These are phyloP conservation scores for Coelastrella sp. DNA, from an alignment of 139 green algal genomes.

Conservation along the genomic window DNA sequence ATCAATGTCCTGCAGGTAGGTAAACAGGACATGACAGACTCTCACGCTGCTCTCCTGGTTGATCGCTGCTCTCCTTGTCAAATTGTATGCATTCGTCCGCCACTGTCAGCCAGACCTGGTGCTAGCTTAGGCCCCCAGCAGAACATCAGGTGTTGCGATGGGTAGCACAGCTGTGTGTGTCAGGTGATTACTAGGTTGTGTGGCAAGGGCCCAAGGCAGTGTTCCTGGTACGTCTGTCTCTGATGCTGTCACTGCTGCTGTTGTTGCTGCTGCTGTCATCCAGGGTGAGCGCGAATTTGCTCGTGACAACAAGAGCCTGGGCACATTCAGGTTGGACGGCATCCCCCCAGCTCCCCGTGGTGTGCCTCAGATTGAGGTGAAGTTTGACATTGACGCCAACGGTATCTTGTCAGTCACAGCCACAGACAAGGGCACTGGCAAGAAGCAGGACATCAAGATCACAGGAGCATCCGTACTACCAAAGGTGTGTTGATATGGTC, in stretches of 20 bases:
- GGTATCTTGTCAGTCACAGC: constrained; percentile 96
- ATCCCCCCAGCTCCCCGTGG: constrained; percentile 96
- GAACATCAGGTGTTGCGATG: not conserved
- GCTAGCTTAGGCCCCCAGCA: not conserved
- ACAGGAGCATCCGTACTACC: constrained; percentile 78
- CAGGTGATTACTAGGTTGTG: not conserved
- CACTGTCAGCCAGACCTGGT: not conserved
- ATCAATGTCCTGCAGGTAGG: constrained; percentile 97
- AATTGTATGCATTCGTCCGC: not conserved
- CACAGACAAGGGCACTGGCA: constrained; percentile 96
- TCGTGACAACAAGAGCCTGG: constrained; percentile 96
- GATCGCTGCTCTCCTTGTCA: not conserved
- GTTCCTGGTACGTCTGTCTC: too few species aligned
- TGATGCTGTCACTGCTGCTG: not conserved
- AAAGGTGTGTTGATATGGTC: constrained; percentile 41
- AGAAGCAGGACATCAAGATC: constrained; percentile 99
- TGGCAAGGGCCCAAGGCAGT: too few species aligned
- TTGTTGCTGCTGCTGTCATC: not conserved
- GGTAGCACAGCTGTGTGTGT: not conserved
- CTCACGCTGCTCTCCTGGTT: not conserved
- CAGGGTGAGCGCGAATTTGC: constrained; percentile 71
- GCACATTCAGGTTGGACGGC: constrained; percentile 96
- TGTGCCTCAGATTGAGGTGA: constrained; percentile 97
- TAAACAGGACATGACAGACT: not conserved
- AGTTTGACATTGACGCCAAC: constrained; percentile 99